phyloP scores from a whole-genome alignment of 345 rosid genomes.

The Citrus maxima region DNA sequence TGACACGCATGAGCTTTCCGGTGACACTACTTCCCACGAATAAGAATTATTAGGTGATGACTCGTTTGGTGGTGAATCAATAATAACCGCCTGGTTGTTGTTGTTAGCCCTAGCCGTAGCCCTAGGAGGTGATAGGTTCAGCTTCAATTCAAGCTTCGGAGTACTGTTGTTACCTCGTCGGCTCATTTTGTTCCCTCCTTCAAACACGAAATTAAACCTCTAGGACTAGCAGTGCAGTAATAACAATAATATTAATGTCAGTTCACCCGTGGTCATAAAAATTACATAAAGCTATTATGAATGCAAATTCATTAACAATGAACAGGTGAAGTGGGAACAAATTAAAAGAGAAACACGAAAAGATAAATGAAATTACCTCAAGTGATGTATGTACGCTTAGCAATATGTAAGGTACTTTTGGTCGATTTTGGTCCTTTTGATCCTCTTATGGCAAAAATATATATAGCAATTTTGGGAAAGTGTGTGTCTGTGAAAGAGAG shows the following conservation, averaged over 20 bases:
- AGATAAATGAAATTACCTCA: neutral
- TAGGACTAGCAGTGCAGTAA: too few relatives aligned
- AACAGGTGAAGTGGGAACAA: neutral
- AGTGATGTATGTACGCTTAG: neutral
- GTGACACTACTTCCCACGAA: conserved; percentile 13
- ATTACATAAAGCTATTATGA: too few relatives aligned
- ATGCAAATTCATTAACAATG: neutral
- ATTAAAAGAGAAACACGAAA: neutral
- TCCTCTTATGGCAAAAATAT: neutral
- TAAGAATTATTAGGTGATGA: conserved; percentile 13
- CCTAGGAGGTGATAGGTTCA: conserved; percentile 42
- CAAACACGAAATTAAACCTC: neutral
- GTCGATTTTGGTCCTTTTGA: neutral
- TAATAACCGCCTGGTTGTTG: neutral
- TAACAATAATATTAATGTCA: neutral
- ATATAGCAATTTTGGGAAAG: neutral
- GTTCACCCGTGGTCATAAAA: neutral
- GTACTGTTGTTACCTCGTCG: conserved; percentile 13
- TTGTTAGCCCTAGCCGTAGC: neutral
- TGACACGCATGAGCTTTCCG: conserved; percentile 48
- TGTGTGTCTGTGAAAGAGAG: too few relatives aligned
- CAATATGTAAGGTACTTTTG: neutral
- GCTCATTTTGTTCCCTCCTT: conserved; percentile 18
- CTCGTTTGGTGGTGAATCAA: conserved; percentile 10
- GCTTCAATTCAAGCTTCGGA: conserved; percentile 41